Evolutionary conservation across 2,329 filamentous ascomycete species (phyloP).

Genomic region (Verticillium nubilum): DNA sequence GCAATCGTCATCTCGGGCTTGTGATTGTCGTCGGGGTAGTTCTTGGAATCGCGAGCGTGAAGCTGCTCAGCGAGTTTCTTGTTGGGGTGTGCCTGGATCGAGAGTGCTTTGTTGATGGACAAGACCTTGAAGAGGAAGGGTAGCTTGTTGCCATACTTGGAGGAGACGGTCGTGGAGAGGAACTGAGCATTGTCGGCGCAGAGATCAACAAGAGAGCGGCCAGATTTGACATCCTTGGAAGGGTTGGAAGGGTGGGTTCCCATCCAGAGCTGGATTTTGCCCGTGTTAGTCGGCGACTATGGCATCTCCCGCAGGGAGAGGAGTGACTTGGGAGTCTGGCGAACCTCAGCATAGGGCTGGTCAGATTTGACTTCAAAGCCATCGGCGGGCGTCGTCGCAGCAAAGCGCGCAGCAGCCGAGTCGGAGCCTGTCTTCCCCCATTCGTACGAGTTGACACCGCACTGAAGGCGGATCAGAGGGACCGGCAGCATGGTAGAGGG

Average conservation of each 20-base stretch:
- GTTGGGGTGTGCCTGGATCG: constrained; percentile 95
- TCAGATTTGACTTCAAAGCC: constrained; percentile 75
- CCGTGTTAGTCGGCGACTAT: background rate
- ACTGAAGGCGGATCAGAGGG: constrained; percentile 78
- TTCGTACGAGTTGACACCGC: constrained; percentile 96
- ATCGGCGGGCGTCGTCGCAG: constrained; percentile 72
- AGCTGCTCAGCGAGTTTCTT: constrained; percentile 85
- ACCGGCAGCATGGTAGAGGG: constrained; percentile 52
- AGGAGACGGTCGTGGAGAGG: constrained; percentile 65
- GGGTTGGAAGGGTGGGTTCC: constrained; percentile 95
- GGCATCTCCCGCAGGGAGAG: background rate
- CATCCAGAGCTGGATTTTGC: constrained; percentile 79
- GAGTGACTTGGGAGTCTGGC: too few relatives aligned
- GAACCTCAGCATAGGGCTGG: constrained; percentile 85
- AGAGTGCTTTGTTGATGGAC: constrained; percentile 91
- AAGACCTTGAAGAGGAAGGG: constrained; percentile 98
- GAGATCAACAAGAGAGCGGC: constrained; percentile 80
- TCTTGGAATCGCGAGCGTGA: constrained; percentile 79
- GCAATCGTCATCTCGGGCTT: constrained; percentile 99
- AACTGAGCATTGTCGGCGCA: constrained; percentile 82
- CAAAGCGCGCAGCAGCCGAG: constrained; percentile 85
- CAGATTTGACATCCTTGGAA: constrained; percentile 80
- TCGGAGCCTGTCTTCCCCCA: constrained; percentile 92
- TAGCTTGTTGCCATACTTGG: constrained; percentile 74
- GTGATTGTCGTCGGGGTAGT: constrained; percentile 99